Base-by-base conservation (phyloP, 2,329 filamentous ascomycete genomes). In the Aspergillus aculeatinus region DNA sequence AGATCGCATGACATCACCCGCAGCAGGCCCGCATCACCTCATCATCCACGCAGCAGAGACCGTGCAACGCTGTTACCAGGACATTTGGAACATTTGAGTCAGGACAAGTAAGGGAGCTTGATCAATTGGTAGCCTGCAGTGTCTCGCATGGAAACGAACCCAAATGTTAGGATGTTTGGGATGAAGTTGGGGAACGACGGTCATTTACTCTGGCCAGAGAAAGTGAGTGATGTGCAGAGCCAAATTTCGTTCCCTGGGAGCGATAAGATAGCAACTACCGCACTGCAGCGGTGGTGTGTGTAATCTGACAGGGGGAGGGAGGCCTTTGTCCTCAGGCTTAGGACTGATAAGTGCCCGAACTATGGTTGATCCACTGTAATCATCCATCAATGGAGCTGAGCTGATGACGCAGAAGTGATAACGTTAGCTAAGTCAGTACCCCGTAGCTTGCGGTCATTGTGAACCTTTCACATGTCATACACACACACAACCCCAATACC, bases 1-100 rank as follows among this genome's bases (percentile, higher is more conserved):
- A 55, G 52, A 27, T 47, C 53, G 53, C 39, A 55, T 55, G 53
- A 55, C 53, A 55, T 55, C 53, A 55, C 53, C 42, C 53, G 29
- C 42, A 44, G 53, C 42, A 55, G 42, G 42, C 51, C 25, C 53
- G 21, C 51, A 44, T 52, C 53, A 55, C 53, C 42, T 48, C 53
- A 55, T 55, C 53, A 48, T 19, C 39, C 39, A 44, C 39, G 14
- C 23, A 50, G 25, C 48, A 14, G 51, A 19, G 19, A 47, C 27
- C 44, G 53, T 33, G 21, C 39, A 47, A 44, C 39, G 39, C 16
- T 44, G 39, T 44, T 44, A 44, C 39, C 16, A 44, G 14, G 39
- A 44, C 39, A 44, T 12, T 44, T 44, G 39, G 14, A 5, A 44
- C 39, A 44, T 12, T 44, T 44, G 39, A n/a, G 12, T 44, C 16